phyloP scores from a whole-genome alignment of 208 protist genomes.

The Blastocrithidia nonstop region DNA sequence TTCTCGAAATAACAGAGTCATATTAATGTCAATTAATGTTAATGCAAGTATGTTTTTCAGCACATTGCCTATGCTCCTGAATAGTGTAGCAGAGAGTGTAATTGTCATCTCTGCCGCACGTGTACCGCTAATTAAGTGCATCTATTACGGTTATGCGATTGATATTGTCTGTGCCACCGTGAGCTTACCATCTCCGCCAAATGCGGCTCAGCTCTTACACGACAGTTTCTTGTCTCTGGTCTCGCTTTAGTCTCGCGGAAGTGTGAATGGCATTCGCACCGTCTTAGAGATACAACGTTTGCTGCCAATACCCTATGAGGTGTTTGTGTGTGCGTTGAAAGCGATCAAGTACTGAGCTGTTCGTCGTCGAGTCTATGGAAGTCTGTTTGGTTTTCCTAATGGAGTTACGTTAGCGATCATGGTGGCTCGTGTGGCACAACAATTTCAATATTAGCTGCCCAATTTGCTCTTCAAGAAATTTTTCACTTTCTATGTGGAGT shows the following conservation, averaged over 20 bases:
- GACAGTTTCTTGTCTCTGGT: slow-evolving; percentile 46
- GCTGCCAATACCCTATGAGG: slow-evolving; percentile 21
- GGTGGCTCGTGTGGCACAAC: slow-evolving; percentile 87
- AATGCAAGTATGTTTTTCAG: too few relatives aligned
- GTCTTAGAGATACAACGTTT: slow-evolving; percentile 42
- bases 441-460: slow-evolving; percentile 71
- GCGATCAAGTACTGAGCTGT: slow-evolving; percentile 73
- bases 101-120: slow-evolving; percentile 38
- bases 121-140: slow-evolving; percentile 75
- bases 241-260: slow-evolving; percentile 21
- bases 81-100: slow-evolving; percentile 7
- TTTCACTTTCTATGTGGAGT: slow-evolving; percentile 14
- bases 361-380: slow-evolving; percentile 88
- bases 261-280: slow-evolving; percentile 66
- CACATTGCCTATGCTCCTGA: background rate
- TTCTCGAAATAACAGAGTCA: too few relatives aligned
- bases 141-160: slow-evolving; percentile 26
- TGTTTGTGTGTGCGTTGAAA: slow-evolving; percentile 37
- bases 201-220: slow-evolving; percentile 23
- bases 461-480: slow-evolving; percentile 81
- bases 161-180: slow-evolving; percentile 69
- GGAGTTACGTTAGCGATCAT: slow-evolving; percentile 93
- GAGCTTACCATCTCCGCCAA: slow-evolving; percentile 27
- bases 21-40: background rate
- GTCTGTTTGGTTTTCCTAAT: slow-evolving; percentile 90